Base-by-base conservation (phyloP, 495 filamentous ascomycete species). In the Hyaloscypha hepaticicola region DNA sequence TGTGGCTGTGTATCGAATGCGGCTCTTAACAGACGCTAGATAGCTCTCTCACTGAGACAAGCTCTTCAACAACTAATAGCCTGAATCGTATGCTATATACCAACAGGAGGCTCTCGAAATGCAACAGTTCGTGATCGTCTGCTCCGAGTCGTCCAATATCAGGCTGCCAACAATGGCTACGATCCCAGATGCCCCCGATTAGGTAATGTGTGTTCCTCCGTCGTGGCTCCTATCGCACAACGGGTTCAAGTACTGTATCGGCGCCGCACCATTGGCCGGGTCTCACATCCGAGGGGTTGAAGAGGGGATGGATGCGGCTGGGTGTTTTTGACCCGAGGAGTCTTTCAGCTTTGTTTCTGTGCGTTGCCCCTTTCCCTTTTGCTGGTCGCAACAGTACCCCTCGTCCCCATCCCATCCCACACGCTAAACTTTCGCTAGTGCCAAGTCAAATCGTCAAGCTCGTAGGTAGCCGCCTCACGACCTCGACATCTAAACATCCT, bases 371-470 rank as follows among this genome's bases (percentile, higher is more conserved):
- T 45, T 16, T 16, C 38, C 38, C 38, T 45, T 33, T 33, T 12
- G 31, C 31, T 7, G 7, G 31, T 33, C 22, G 16, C 0, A 16
- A 11, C 22, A 16, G 38, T 45, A 24, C 48, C 48, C 48, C 48
- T 45, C 38, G 38, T 8, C 22, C 22, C 48, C 11, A 2, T n/a
- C 25, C 25, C 50, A 26, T 25, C 50, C 50, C 50, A 53, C 50
- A 53, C 50, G 50, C 50, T 53, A 53, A 27, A 25, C 50, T 25
- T 53, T 27, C 50, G 50, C 50, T 53, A 53, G 50, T 27, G 50
- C 50, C 22, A 21, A 53, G 50, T 24, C 50, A 53, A 53, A 53
- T 53, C 50, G 25, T 25, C 9, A 5, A 53, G 50, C 50, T 53
- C 25, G 50, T 53, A 3, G 50, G 50, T 53, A 3, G 50, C 50